Percentiles rank a stretch among this genome's conserved stretches.
Conservation (phyloP, 768 basidiomycete species). For the Lactifluus volemus region DNA sequence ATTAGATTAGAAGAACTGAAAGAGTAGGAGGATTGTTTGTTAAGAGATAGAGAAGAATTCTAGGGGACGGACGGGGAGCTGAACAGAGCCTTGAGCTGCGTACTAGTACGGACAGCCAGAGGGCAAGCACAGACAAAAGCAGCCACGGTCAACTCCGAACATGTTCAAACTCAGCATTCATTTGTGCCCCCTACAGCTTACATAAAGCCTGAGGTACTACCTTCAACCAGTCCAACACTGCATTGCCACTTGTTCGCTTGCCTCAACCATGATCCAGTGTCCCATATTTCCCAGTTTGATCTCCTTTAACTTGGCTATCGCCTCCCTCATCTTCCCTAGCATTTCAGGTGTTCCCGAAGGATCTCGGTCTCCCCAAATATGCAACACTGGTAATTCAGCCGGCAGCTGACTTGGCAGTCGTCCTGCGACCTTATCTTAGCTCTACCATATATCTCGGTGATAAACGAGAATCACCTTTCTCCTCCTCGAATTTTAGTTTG, state of each 20-base stretch:
- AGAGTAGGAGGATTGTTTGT: background rate
- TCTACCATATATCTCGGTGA: background rate
- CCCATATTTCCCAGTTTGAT: background rate
- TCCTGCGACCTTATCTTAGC: background rate
- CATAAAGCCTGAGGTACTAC: too few species aligned
- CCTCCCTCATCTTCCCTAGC: background rate
- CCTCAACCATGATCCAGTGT: conserved; percentile 12
- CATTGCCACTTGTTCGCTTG: background rate
- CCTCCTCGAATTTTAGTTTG: conserved; percentile 56
- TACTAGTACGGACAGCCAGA: too few species aligned
- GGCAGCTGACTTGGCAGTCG: conserved; percentile 1
- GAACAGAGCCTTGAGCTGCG: too few species aligned
- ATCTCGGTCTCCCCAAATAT: conserved; percentile 30
- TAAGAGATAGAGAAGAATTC: too few species aligned
- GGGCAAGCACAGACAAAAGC: too few species aligned
- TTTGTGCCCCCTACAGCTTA: too few species aligned
- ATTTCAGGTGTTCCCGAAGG: conserved; percentile 25
- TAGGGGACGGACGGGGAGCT: too few species aligned
- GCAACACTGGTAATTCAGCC: conserved; percentile 6
- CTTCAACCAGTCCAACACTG: conserved; percentile 4
- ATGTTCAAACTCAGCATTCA: conserved; percentile 7
- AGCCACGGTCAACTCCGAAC: too few species aligned
- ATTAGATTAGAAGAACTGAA: background rate
- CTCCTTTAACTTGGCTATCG: background rate
- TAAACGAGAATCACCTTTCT: conserved; percentile 29